A percentile compares a stretch with the other conserved stretches of the same genome.
phyloP scores from a whole-genome alignment of 75 land plant genomes.

The Gnetum montanum region DNA sequence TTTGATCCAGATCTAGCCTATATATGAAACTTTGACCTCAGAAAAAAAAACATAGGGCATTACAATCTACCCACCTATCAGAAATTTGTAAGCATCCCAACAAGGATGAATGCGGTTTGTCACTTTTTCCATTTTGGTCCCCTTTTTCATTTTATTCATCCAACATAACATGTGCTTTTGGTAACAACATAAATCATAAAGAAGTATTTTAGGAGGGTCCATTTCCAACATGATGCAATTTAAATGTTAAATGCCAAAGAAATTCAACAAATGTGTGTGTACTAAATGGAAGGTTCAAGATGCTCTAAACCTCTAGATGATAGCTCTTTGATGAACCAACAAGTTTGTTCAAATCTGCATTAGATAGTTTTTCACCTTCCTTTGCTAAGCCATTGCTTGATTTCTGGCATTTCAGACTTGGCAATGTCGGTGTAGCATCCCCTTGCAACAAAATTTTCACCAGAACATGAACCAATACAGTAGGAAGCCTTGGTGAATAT shows the following conservation, averaged over 20 bases:
- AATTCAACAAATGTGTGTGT: neutral
- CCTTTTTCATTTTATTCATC: conserved; percentile 73
- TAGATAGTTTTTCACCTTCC: conserved; percentile 37
- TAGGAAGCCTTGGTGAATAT: neutral
- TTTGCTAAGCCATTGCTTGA: conserved; percentile 21
- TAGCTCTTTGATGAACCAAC: conserved; percentile 63
- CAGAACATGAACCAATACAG: neutral
- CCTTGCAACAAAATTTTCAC: conserved; percentile 27
- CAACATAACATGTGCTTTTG: conserved; percentile 90
- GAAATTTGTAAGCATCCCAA: conserved; percentile 74
- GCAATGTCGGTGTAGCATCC: conserved; percentile 11
- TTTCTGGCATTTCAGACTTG: conserved; percentile 32
- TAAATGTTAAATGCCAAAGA: neutral
- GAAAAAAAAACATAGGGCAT: too few species aligned
- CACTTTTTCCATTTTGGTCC: conserved; percentile 41
- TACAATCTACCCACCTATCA: conserved; percentile 72
- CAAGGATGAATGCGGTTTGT: conserved; percentile 81
- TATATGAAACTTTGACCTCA: too few species aligned
- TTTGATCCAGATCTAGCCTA: too few species aligned
- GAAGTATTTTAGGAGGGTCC: conserved; percentile 60
- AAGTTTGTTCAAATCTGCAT: conserved; percentile 63
- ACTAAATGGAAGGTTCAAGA: too few species aligned
- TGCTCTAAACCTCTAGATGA: conserved; percentile 47
- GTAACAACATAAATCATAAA: conserved; percentile 77
- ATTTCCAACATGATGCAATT: conserved; percentile 48